Evolutionary conservation across 352 stramenopile species (phyloP).

Genomic region (Globisporangium echinulatum): DNA sequence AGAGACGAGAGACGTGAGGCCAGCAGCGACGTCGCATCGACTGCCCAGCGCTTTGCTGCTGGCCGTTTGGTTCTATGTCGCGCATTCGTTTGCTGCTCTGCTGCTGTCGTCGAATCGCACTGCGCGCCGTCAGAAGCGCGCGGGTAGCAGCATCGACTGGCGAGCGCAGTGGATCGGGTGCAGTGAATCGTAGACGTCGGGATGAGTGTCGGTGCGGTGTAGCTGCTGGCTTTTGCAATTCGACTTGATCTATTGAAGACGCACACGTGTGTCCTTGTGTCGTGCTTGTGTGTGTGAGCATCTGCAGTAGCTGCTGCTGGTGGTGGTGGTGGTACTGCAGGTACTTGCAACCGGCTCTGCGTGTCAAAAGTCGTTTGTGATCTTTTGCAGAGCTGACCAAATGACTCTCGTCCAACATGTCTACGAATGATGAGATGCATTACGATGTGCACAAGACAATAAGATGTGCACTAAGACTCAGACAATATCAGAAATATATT

Average conservation of each 20-base stretch:
- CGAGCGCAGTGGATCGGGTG: not conserved
- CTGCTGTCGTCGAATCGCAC: not conserved
- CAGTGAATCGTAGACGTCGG: too few species aligned
- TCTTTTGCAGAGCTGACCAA: too few species aligned
- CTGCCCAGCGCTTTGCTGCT: not conserved
- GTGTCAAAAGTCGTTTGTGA: too few species aligned
- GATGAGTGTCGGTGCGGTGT: not conserved
- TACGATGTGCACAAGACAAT: too few species aligned
- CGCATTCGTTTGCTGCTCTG: too few species aligned
- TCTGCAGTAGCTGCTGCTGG: not conserved
- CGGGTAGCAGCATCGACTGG: not conserved
- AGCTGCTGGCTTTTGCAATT: not conserved
- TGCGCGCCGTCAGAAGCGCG: not conserved
- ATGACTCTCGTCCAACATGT: too few species aligned
- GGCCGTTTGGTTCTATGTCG: not conserved
- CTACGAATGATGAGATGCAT: too few species aligned
- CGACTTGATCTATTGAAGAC: slow-evolving; percentile 11
- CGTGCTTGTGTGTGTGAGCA: not conserved
- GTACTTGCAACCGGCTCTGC: too few species aligned
- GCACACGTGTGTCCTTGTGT: not conserved
- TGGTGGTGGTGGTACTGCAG: not conserved
- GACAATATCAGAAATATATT: too few species aligned
- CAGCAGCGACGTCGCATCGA: too few species aligned
- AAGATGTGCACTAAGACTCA: too few species aligned
- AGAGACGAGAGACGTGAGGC: not conserved